Evolutionary conservation across 1,139 yeast species (phyloP), one percentile per base, ranked within the genome.

Genomic region (Hemisphaericaspora subhashii): DNA sequence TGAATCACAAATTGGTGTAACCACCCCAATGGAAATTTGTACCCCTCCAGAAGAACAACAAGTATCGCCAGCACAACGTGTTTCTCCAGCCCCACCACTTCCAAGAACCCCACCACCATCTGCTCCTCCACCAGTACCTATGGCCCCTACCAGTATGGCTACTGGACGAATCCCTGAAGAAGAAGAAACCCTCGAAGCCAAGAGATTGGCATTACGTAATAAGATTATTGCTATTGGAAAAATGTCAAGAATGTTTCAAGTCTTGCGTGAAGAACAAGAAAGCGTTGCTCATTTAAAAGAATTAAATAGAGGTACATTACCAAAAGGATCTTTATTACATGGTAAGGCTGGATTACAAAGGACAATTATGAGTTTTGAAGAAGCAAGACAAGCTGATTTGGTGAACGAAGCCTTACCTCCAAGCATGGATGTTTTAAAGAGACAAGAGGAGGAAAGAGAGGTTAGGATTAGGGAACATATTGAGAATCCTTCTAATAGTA

Each of bases 191-290:
- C 56, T 67, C 31, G 76, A 72, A 38, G 78, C 72, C 8, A 72
- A 78, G 48, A 71, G 77, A 41, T 74, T 74, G 38, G 86, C 88
- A 1, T 71, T 89, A 47, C 80, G 95, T 53, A 89, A 87, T 64
- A 92, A 92, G 68, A 86, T 92, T 42, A 68, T 92, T 53, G 98
- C 98, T 16, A 92, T 92, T 64, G 98, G 98, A 23, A 77, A 96
- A 47, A 86, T 92, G 44, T 86, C 96, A 16, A 76, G 98, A 44
- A 89, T 92, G 96, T 92, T 86, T 64, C 86, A 83, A 52, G 85
- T 90, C 6, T 70, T 92, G 52, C 77, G 98, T 52, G 89, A 88
- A 57, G 97, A 92, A 58, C 80, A 92, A 36, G 98, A 88, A 59
- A 83, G 81, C 50, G 95, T 92, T 34, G 83, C 85, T 41, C 89